phyloP scores from a whole-genome alignment of 495 filamentous ascomycete species.

The Glonium stellatum region DNA sequence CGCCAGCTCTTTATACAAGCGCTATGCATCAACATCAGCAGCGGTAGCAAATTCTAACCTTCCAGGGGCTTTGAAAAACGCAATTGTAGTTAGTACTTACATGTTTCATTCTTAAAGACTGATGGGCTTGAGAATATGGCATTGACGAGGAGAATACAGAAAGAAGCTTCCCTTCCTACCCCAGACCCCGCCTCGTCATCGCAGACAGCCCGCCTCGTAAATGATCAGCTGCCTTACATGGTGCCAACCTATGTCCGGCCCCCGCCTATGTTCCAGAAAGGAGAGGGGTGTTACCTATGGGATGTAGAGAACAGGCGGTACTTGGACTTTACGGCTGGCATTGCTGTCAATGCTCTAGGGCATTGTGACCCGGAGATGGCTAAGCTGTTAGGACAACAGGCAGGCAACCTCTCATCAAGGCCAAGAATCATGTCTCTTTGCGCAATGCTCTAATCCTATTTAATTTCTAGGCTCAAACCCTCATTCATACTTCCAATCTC shows the following conservation, averaged over 20 bases:
- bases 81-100: conserved; percentile 31
- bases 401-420: conserved; percentile 26
- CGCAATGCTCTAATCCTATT: neutral
- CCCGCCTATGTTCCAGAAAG: conserved; percentile 80
- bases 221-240: conserved; percentile 74
- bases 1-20: conserved; percentile 1
- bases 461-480: conserved; percentile 54
- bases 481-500: conserved; percentile 87
- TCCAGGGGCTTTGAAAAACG: conserved; percentile 29
- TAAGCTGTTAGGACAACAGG: conserved; percentile 68
- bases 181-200: conserved; percentile 77
- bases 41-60: conserved; percentile 34
- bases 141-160: conserved; percentile 37
- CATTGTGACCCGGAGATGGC: conserved; percentile 72
- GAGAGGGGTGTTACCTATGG: conserved; percentile 78
- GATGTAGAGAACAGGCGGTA: conserved; percentile 85
- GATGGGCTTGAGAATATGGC: neutral
- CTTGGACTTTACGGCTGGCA: conserved; percentile 90
- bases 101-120: neutral
- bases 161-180: conserved; percentile 59
- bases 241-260: conserved; percentile 91
- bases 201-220: conserved; percentile 62
- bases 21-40: conserved; percentile 31
- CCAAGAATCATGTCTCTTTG: neutral
- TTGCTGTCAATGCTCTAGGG: conserved; percentile 88